phyloP scores from a whole-genome alignment of 1,284 basidiomycete genomes.

The Ustilago nuda region DNA sequence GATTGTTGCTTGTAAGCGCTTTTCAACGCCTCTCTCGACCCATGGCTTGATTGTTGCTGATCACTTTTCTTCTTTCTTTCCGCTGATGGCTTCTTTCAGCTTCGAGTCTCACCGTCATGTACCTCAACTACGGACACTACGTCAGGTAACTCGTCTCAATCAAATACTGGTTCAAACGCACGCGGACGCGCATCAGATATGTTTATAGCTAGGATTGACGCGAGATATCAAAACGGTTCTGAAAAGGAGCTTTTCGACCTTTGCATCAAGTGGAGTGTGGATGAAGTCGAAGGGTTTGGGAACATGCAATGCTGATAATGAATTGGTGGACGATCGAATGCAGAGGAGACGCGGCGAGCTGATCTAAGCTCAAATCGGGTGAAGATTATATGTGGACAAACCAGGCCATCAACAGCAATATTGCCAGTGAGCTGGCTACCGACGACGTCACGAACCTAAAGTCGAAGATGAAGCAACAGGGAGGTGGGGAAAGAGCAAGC shows the following conservation, averaged over 20 bases:
- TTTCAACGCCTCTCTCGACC: not conserved
- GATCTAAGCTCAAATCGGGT: slow-evolving; percentile 16
- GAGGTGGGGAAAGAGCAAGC: not conserved
- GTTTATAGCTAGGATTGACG: not conserved
- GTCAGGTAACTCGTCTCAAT: slow-evolving; percentile 9
- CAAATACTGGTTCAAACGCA: not conserved
- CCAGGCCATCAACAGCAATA: slow-evolving; percentile 11
- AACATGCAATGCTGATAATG: slow-evolving; percentile 5
- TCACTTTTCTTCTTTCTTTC: not conserved
- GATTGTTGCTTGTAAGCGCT: slow-evolving; percentile 83
- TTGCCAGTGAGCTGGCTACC: not conserved
- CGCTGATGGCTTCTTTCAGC: slow-evolving; percentile 7
- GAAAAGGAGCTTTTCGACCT: not conserved
- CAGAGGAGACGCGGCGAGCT: slow-evolving; percentile 20
- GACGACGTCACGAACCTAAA: not conserved
- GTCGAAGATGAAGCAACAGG: slow-evolving; percentile 4
- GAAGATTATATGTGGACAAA: not conserved
- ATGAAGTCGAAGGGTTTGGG: not conserved
- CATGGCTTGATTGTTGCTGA: not conserved
- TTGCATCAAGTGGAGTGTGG: not conserved
- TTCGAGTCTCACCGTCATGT: slow-evolving; percentile 44
- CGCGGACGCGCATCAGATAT: not conserved
- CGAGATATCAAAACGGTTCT: not conserved
- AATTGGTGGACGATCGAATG: not conserved
- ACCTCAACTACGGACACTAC: slow-evolving; percentile 23